These are phyloP conservation scores for Penstemon eatonii DNA, from an alignment of 257 asterid species.

Conservation along the genomic window DNA sequence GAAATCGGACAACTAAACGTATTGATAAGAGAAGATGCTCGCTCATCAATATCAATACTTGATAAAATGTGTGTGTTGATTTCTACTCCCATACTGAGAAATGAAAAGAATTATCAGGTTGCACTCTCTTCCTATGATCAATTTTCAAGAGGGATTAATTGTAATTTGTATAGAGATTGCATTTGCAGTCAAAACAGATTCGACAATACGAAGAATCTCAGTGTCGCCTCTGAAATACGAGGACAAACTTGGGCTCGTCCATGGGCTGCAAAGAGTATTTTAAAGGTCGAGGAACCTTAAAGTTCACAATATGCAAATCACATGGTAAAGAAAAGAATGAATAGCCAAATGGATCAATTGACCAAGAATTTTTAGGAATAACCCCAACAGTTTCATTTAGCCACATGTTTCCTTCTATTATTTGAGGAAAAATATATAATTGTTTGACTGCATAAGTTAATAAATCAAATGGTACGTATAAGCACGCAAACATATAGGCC, in stretches of 20 bases:
- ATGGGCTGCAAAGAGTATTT: slow-evolving; percentile 62
- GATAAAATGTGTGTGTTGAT: neutral
- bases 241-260: slow-evolving; percentile 63
- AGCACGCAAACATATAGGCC: too few species aligned
- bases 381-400: too few species aligned
- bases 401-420: too few species aligned
- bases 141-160: slow-evolving; percentile 49
- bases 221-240: slow-evolving; percentile 62
- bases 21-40: too few species aligned
- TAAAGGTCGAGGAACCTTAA: slow-evolving; percentile 80
- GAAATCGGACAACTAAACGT: too few species aligned
- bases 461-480: too few species aligned
- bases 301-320: slow-evolving; percentile 84
- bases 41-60: too few species aligned
- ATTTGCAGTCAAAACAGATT: too few species aligned
- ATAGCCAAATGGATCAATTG: slow-evolving; percentile 97
- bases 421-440: too few species aligned
- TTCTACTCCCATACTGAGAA: slow-evolving; percentile 14
- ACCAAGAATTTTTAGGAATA: slow-evolving; percentile 90
- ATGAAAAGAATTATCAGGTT: slow-evolving; percentile 13
- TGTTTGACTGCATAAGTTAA: too few species aligned
- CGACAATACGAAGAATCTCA: slow-evolving; percentile 76
- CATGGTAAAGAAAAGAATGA: slow-evolving; percentile 88
- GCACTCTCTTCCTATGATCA: slow-evolving; percentile 5
- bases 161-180: slow-evolving; percentile 75